A percentile compares a stretch with the other conserved stretches of the same genome.
Conservation (phyloP, 495 filamentous ascomycete genomes). For the Penicillium goetzii region DNA sequence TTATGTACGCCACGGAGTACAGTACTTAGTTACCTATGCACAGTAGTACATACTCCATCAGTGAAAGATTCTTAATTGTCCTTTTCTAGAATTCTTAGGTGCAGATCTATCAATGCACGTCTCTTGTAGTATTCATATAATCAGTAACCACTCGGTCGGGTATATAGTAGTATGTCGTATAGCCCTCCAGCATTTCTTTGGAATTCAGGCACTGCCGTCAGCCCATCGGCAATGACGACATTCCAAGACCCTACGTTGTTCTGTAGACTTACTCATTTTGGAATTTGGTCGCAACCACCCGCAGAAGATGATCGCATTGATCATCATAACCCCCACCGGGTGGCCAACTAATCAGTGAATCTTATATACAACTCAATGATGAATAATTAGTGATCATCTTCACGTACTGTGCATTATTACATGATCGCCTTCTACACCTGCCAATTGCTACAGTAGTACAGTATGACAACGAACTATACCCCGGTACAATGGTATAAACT, state of each 20-base stretch:
- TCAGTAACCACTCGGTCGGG: too few relatives aligned
- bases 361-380: too few relatives aligned
- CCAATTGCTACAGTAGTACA: too few relatives aligned
- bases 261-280: not conserved
- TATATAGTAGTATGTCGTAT: not conserved
- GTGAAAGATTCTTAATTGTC: not conserved
- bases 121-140: too few relatives aligned
- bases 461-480: not conserved
- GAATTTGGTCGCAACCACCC: not conserved
- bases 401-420: too few relatives aligned
- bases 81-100: not conserved
- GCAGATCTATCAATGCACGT: not conserved
- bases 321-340: not conserved
- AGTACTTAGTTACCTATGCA: not conserved
- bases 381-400: not conserved
- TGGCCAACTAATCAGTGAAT: not conserved
- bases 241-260: not conserved
- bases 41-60: too few relatives aligned
- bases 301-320: not conserved
- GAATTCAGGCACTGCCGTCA: not conserved
- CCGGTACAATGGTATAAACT: not conserved
- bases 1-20: too few relatives aligned
- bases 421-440: too few relatives aligned
- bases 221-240: conserved; percentile 1
- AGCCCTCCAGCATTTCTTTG: too few relatives aligned